These are phyloP conservation scores for Alternaria consortialis DNA, from an alignment of 2,329 filamentous ascomycete species.

Conservation along the genomic window DNA sequence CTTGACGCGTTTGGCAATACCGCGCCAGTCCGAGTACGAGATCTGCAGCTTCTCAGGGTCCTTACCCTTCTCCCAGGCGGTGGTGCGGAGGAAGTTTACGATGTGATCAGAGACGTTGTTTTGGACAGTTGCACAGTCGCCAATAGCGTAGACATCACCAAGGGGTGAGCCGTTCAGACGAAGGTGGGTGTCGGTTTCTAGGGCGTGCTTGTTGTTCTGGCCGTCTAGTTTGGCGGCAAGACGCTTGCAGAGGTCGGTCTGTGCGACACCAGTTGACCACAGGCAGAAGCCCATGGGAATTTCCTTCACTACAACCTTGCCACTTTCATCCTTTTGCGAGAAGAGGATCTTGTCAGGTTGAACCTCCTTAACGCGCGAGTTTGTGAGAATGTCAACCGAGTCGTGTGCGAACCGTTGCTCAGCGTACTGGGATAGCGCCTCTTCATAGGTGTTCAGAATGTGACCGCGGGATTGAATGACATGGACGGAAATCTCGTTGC, in stretches of 20 bases:
- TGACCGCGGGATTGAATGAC: constrained; percentile 94
- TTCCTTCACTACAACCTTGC: constrained; percentile 83
- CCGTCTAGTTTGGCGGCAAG: constrained; percentile 78
- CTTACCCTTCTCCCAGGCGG: constrained; percentile 91
- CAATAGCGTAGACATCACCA: constrained; percentile 95
- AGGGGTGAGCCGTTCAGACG: constrained; percentile 87
- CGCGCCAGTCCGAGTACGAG: constrained; percentile 86
- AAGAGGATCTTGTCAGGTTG: constrained; percentile 85
- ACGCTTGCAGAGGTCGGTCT: constrained; percentile 79
- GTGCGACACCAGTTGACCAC: constrained; percentile 95
- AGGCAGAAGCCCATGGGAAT: constrained; percentile 95
- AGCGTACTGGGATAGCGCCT: constrained; percentile 89
- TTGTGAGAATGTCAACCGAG: constrained; percentile 89
- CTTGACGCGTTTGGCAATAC: constrained; percentile 82
- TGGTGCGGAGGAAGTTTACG: constrained; percentile 84
- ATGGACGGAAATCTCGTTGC: constrained; percentile 97
- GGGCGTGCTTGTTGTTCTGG: constrained; percentile 88
- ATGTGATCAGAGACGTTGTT: constrained; percentile 96
- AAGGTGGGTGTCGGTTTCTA: constrained; percentile 94
- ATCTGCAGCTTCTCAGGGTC: constrained; percentile 89
- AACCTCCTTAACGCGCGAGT: constrained; percentile 92
- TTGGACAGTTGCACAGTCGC: constrained; percentile 95
- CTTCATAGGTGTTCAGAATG: constrained; percentile 98
- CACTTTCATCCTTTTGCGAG: constrained; percentile 79
- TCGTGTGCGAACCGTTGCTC: constrained; percentile 92